Evolutionary conservation across 2,329 filamentous ascomycete species (phyloP), one percentile per base, ranked within the genome.

Genomic region (Colletotrichum shisoi): DNA sequence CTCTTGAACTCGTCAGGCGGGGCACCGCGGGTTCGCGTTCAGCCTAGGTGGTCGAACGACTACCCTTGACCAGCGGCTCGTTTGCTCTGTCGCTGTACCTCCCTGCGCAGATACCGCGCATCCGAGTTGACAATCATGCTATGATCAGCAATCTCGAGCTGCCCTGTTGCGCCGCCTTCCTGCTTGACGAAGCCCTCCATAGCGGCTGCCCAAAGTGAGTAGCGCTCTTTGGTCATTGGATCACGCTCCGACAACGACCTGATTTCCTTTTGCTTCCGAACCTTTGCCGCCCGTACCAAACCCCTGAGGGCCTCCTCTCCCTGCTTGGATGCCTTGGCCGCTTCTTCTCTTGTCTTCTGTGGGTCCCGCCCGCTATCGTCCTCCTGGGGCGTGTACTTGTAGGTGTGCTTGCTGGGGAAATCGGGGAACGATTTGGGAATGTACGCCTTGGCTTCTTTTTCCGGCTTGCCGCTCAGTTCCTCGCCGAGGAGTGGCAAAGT

Each of bases 111-210:
- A 68, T 84, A 86, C 11, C 77, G 75, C 59, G 79, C 79, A 31
- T 86, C 84, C 2, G 85, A 81, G 69, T 89, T 88, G 40, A 89
- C 87, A 74, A 89, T 86, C 80, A 88, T 87, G 73, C 86, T 89
- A 71, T 87, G 83, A 66, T 89, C 87, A 2, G 86, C 85, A 71
- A 85, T 85, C 70, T 88, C 85, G 19, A 79, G 75, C 48, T 80
- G 74, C 34, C 78, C 79, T 15, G 76, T 75, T 39, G 76, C 68
- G 62, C 78, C 72, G 59, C 75, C 72, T 60, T 74, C 73, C 21
- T 76, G 75, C 54, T 80, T 77, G 66, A 87, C 80, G 51, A 89
- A 79, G 46, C 84, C 82, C 57, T 82, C 81, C 86, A 89, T 89
- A 1, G 85, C 83, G 13, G 78, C 75, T 75, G 89, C 87, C 87